Base-by-base conservation (phyloP, 257 asterid species). In the Avicennia marina region DNA sequence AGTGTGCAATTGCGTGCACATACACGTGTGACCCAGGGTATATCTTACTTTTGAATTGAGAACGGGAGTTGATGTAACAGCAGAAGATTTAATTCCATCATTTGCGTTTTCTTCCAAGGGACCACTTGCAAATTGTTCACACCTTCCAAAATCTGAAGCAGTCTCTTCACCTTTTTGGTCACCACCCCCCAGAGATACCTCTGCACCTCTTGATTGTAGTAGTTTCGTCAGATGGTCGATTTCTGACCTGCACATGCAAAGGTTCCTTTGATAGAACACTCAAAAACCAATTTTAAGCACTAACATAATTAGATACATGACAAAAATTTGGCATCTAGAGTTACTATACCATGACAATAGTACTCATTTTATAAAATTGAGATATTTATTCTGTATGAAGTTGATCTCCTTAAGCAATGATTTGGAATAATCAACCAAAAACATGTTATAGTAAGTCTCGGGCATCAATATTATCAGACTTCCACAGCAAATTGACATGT, bases 131-230 rank as follows among this genome's bases (percentile, higher is more conserved):
- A 64, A 58, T 46, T 62, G 68, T 41, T 64, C 73, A 50, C 59
- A 80, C 71, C 66, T 69, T 65, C 64, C 77, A 68, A 58, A 45
- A 54, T 64, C 80, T 53, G 74, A 60, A 56, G 68, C 51, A 54
- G 65, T 26, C 40, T 62, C 71, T 61, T 65, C 81, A 19, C 39
- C 34, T 39, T 65, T 66, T 47, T 56, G 66, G 43, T 47, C 36
- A 17, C 61, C 79, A 54, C 66, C 72, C 20, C 27, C 64, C 15
- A 36, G 47, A 41, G 83, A 74, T 22, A 44, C 46, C 31, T 75
- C 86, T 52, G 55, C 76, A 57, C 83, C 87, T 67, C 79, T 83
- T 66, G 96, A 85, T 53, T 54, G 85, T 78, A 91, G 68, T 59
- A 91, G 72, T 48, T 72, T 82, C 38, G 88, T 82, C 87, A 91